These are phyloP conservation scores for Nitzschia palea DNA, from an alignment of 108 stramenopile genomes.

Conservation along the genomic window DNA sequence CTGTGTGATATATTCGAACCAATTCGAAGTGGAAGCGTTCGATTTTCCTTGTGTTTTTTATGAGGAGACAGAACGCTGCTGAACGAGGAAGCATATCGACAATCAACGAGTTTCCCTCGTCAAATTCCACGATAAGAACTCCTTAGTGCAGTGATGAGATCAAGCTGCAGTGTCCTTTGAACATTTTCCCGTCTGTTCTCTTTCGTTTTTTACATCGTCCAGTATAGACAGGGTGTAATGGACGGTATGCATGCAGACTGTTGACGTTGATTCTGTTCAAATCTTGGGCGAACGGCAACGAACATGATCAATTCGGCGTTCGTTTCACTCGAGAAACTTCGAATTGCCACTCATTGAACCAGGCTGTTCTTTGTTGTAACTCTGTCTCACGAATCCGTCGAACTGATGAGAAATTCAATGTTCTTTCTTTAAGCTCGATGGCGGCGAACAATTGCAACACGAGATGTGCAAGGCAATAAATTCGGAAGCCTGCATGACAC, in stretches of 20 bases:
- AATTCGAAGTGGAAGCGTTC: neutral
- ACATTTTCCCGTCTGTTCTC: neutral
- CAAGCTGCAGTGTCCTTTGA: neutral
- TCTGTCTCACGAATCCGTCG: neutral
- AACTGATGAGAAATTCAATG: neutral
- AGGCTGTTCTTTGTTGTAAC: neutral
- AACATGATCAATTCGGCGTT: too few relatives aligned
- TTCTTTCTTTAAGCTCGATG: too few relatives aligned
- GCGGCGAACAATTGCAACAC: too few relatives aligned
- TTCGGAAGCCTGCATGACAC: neutral
- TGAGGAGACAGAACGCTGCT: neutral
- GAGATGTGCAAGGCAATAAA: constrained; percentile 2
- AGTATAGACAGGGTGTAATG: too few relatives aligned
- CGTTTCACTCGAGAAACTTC: too few relatives aligned
- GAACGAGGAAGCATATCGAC: constrained; percentile 1
- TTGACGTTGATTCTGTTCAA: too few relatives aligned
- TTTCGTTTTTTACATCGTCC: too few relatives aligned
- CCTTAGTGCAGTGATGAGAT: neutral
- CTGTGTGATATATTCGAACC: neutral
- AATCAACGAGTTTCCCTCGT: neutral
- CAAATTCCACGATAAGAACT: neutral
- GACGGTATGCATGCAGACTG: too few relatives aligned
- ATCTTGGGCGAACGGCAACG: too few relatives aligned
- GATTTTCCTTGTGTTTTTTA: neutral
- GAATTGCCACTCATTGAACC: too few relatives aligned